Conservation (phyloP, 805 yeast species). For the Yarrowia sp. region DNA sequence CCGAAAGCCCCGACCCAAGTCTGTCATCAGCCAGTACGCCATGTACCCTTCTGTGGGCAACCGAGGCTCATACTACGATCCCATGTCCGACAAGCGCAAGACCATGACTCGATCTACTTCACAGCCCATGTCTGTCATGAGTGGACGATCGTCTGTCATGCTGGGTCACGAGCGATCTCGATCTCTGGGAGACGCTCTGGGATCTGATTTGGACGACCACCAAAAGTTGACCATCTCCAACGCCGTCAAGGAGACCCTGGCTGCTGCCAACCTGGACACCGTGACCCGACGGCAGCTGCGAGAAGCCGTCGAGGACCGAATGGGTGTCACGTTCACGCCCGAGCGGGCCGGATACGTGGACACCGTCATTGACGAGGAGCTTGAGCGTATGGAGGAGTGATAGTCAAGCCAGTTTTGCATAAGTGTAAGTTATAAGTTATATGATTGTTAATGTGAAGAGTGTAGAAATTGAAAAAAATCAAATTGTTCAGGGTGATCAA, state of each 20-base stretch:
- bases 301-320: constrained; percentile 50
- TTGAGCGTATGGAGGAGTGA: constrained; percentile 43
- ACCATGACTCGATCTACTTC: constrained; percentile 32
- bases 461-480: too few species aligned
- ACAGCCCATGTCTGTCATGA: constrained; percentile 39
- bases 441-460: too few species aligned
- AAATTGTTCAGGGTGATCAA: not conserved
- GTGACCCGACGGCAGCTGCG: constrained; percentile 51
- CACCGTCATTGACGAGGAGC: constrained; percentile 50
- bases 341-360: constrained; percentile 49
- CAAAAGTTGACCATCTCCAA: constrained; percentile 46
- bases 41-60: constrained; percentile 36
- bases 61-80: constrained; percentile 38
- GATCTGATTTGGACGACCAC: constrained; percentile 40
- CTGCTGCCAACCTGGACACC: constrained; percentile 49
- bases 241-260: constrained; percentile 48
- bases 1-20: constrained; percentile 31
- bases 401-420: constrained; percentile 6
- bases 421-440: constrained; percentile 25
- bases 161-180: constrained; percentile 41
- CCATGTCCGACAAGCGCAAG: constrained; percentile 17
- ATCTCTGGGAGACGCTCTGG: constrained; percentile 39
- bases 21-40: constrained; percentile 25
- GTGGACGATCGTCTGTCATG: constrained; percentile 37
- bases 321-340: constrained; percentile 49